Conservation (phyloP, 495 filamentous ascomycete species). For the Penicillium subrubescens region DNA sequence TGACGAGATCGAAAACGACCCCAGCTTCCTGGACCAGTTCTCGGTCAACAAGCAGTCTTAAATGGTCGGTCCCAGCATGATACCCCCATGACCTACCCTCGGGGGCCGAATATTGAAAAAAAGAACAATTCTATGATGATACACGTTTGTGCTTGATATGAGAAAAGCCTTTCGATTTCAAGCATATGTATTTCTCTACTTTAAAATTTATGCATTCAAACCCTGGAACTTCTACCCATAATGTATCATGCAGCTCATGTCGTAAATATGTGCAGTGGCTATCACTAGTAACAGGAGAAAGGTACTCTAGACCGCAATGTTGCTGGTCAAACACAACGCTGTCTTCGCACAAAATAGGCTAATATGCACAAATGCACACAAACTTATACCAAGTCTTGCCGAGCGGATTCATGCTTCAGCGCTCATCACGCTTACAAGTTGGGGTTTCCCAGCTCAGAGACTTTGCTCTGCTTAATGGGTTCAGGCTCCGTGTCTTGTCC, state of each 20-base stretch:
- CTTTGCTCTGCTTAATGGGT: background rate
- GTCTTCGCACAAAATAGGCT: background rate
- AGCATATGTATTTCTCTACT: background rate
- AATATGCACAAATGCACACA: background rate
- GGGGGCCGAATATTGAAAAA: constrained; percentile 13
- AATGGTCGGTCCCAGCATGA: constrained; percentile 17
- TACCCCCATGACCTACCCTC: constrained; percentile 27
- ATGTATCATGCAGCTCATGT: background rate
- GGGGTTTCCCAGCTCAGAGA: background rate
- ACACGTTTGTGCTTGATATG: constrained; percentile 22
- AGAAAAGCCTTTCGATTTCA: constrained; percentile 11
- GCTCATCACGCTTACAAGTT: background rate
- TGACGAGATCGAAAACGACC: constrained; percentile 70
- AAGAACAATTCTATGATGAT: constrained; percentile 25
- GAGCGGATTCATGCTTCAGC: background rate
- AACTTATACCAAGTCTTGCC: no score
- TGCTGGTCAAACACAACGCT: background rate
- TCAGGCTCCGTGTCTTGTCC: background rate
- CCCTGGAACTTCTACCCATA: background rate
- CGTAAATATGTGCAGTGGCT: background rate
- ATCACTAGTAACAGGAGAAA: background rate
- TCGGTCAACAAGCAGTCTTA: constrained; percentile 46
- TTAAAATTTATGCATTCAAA: background rate
- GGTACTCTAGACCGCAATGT: background rate
- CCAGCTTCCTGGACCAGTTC: constrained; percentile 75